Evolutionary conservation across 305 asterid species (phyloP), one percentile per base, ranked within the genome.

Genomic region (Ruellia speciosa): DNA sequence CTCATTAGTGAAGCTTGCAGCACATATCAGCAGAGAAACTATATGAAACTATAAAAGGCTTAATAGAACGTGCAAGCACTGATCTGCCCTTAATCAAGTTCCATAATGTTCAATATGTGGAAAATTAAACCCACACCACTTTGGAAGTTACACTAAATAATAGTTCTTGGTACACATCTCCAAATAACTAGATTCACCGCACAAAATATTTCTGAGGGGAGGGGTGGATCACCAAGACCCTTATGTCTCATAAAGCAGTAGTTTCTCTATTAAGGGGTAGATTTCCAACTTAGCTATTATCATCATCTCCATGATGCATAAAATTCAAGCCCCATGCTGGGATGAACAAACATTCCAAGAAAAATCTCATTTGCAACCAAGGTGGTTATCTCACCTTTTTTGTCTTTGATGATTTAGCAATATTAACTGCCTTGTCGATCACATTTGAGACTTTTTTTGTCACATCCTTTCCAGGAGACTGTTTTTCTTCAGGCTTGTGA

Each of bases 401-500:
- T 60, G 72, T 62, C 78, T 92, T 92, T 58, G 88, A 82, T 52
- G 96, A 86, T 74, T 89, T 86, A 52, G 97, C 97, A 61, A 80
- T 78, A 63, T 79, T 81, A 59, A 92, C 94, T 28, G 95, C 94
- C 78, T 88, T 92, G 58, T 88, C 97, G 53, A 92, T 92, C 59
- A 66, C 96, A 60, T 77, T 84, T 18, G 99, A 86, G 56, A 92
- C 89, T 75, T 83, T 88, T 63, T 84, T 84, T 1, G 86, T 67
- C 59, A 84, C 80, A 78, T 88, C 97, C 79, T 92, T 88, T 68
- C 99, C 97, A 20, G 97, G 97, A 60, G 81, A 71, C 56, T 79
- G 77, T 60, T 84, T 86, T 71, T 92, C 99, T 61, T 86, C 95
- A 50, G 99, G 99, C 79, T 88, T 88, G 77, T 88, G 90, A 71